Evolutionary conservation across 306 rosid genomes (phyloP).

Genomic region (Corylus avellana): DNA sequence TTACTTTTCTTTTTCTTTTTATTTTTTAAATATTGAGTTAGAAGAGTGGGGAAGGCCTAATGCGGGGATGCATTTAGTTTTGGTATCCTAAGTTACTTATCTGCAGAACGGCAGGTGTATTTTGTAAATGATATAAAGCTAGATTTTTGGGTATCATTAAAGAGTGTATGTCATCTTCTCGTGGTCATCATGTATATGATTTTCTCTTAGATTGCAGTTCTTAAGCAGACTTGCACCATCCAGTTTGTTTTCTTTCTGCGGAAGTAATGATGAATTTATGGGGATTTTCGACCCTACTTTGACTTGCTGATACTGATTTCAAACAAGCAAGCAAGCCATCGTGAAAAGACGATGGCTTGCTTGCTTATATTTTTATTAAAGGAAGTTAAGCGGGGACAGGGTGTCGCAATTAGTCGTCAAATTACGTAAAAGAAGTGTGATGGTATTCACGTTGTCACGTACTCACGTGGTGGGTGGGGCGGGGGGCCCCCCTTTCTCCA

Average conservation of each 20-base stretch:
- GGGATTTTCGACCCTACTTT: not conserved
- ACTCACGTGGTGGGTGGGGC: too few species aligned
- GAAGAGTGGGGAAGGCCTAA: constrained; percentile 25
- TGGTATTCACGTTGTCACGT: too few species aligned
- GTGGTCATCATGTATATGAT: constrained; percentile 2
- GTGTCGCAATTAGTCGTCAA: too few species aligned
- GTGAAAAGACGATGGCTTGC: too few species aligned
- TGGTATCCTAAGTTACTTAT: constrained; percentile 24
- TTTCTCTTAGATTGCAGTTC: not conserved
- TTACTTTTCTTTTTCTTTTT: constrained; percentile 11
- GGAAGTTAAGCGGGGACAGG: too few species aligned
- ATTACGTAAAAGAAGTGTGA: too few species aligned
- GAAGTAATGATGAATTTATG: not conserved
- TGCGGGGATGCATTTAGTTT: constrained; percentile 1
- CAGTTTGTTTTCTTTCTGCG: not conserved
- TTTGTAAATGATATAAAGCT: constrained; percentile 47
- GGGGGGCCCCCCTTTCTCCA: too few species aligned
- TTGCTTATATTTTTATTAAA: too few species aligned
- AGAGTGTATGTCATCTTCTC: not conserved
- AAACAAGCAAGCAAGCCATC: too few species aligned
- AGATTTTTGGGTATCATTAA: constrained; percentile 6
- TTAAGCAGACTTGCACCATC: not conserved
- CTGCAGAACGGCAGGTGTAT: constrained; percentile 35
- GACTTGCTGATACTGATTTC: too few species aligned
- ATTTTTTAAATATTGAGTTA: constrained; percentile 27